These are phyloP conservation scores for Dryas drummondii DNA, from an alignment of 306 rosid species.

Conservation along the genomic window DNA sequence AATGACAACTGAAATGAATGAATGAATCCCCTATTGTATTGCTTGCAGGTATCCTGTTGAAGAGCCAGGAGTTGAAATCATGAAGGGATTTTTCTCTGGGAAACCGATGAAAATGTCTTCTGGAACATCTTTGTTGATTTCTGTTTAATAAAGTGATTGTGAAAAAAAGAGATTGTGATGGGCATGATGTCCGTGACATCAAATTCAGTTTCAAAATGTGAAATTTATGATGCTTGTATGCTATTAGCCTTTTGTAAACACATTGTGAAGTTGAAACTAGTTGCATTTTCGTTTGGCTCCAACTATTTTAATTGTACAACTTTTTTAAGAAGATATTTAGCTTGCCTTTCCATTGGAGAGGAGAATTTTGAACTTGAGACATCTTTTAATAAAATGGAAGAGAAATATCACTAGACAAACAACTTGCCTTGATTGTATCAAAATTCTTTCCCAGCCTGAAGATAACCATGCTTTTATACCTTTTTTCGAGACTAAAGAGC, in stretches of 20 bases:
- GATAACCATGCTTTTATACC: no score
- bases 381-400: no score
- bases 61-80: conserved; percentile 2
- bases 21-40: background rate
- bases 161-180: conserved; percentile 13
- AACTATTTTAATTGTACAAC: background rate
- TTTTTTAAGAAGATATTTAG: background rate
- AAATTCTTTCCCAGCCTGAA: no score
- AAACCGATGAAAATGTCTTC: conserved; percentile 5
- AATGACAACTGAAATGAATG: background rate
- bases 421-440: no score
- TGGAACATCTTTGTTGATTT: conserved; percentile 15
- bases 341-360: no score
- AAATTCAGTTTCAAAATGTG: conserved; percentile 3
- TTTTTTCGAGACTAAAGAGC: no score
- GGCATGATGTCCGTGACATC: conserved; percentile 5
- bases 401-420: no score
- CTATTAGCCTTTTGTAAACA: background rate
- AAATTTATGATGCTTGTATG: conserved; percentile 5
- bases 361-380: no score
- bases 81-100: background rate
- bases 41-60: conserved; percentile 13
- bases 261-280: background rate
- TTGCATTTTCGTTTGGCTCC: background rate
- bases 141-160: conserved; percentile 35